Evolutionary conservation across 129 eudicot species (phyloP).

Genomic region (Flaveria bidentis): DNA sequence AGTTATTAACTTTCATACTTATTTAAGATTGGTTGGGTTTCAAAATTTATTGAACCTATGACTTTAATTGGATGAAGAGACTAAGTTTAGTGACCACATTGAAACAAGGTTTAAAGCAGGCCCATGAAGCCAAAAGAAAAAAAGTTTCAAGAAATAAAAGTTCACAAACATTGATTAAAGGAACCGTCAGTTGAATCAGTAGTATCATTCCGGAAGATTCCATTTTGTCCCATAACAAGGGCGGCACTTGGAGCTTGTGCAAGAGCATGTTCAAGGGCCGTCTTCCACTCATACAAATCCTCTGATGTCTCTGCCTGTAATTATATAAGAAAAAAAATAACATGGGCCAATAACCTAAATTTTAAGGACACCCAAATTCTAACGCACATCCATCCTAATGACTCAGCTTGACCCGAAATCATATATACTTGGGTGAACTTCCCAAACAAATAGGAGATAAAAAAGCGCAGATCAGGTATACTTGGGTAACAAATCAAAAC

Average conservation of each 20-base stretch:
- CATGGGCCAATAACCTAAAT: not conserved
- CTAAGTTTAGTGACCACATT: not conserved
- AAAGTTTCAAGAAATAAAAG: conserved; percentile 9
- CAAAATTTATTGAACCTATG: too few species aligned
- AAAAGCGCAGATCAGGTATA: too few species aligned
- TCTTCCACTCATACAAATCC: conserved; percentile 83
- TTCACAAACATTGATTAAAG: conserved; percentile 75
- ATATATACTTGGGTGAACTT: not conserved
- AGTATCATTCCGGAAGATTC: conserved; percentile 86
- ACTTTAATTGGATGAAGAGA: not conserved
- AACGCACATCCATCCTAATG: not conserved
- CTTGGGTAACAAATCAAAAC: not conserved
- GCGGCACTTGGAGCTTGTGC: conserved; percentile 86
- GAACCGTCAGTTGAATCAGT: conserved; percentile 70
- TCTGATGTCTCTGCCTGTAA: conserved; percentile 91
- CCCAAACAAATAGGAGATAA: not conserved
- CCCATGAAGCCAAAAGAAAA: not conserved
- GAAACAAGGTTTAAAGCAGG: not conserved
- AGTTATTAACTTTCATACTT: not conserved
- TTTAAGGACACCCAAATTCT: not conserved
- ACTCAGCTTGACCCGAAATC: not conserved
- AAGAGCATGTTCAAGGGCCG: conserved; percentile 78
- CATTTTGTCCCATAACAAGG: conserved; percentile 96
- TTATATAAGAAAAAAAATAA: not conserved
- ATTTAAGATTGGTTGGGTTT: not conserved